Percentiles rank a stretch among this genome's conserved stretches.
Evolutionary conservation across 352 stramenopile species (phyloP).

Genomic region (Phytophthora kernoviae): DNA sequence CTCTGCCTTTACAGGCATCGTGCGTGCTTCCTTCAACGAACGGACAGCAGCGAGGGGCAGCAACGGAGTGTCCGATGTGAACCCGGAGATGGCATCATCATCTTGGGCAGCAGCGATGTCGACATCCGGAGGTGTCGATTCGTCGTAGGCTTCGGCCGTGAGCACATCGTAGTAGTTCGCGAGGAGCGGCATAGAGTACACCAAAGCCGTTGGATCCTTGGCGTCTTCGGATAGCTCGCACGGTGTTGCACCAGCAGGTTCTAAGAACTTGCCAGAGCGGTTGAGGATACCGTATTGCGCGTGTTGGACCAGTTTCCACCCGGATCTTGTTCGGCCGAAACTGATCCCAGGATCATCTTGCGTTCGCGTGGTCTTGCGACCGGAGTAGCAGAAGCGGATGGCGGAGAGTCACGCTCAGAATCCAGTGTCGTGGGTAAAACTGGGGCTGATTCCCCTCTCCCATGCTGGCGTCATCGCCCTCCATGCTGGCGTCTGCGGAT

Average conservation of each 20-base stretch:
- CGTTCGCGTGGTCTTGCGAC: no score
- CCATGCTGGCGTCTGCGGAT: not conserved
- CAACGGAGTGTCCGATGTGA: not conserved
- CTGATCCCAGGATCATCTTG: not conserved
- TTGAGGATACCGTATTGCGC: conserved; percentile 1
- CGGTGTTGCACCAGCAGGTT: not conserved
- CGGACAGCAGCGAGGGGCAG: not conserved
- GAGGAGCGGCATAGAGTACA: not conserved
- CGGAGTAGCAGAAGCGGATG: not conserved
- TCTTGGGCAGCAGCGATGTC: not conserved
- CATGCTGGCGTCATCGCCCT: not conserved
- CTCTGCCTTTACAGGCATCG: not conserved
- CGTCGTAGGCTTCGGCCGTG: not conserved
- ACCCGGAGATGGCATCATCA: not conserved
- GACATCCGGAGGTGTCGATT: not conserved
- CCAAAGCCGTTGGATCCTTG: not conserved
- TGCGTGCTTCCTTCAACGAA: not conserved
- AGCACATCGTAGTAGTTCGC: conserved; percentile 3
- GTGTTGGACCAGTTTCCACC: conserved; percentile 2
- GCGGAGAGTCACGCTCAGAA: not conserved
- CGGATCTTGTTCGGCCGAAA: not conserved
- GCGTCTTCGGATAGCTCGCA: not conserved
- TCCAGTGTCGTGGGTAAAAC: not conserved
- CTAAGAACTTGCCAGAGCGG: not conserved
- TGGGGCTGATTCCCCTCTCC: no score